Evolutionary conservation across 2,329 filamentous ascomycete species (phyloP).

Genomic region (Orbilia ellipsospora): DNA sequence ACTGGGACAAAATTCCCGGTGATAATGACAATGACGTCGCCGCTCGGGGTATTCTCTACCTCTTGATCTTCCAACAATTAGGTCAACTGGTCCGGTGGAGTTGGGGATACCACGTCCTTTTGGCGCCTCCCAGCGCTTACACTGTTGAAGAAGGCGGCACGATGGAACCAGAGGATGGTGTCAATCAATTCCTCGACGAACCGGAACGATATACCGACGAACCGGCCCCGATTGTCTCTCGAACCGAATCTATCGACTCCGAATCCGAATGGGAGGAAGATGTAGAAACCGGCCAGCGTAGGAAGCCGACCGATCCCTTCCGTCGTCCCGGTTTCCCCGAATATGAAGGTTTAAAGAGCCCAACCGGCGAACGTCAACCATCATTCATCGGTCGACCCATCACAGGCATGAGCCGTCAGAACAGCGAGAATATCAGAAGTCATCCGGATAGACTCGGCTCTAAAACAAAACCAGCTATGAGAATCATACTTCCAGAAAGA

Average conservation of each 20-base stretch:
- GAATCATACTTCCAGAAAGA: slow-evolving; percentile 28
- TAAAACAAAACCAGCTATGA: slow-evolving; percentile 16
- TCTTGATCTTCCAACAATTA: slow-evolving; percentile 96
- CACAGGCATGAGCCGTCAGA: slow-evolving; percentile 40
- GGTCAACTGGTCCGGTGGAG: slow-evolving; percentile 96
- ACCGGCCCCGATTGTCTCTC: slow-evolving; percentile 64
- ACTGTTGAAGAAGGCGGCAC: slow-evolving; percentile 68
- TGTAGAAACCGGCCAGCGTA: slow-evolving; percentile 58
- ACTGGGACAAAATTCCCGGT: slow-evolving; percentile 90
- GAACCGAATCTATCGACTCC: slow-evolving; percentile 66
- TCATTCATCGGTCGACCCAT: slow-evolving; percentile 45
- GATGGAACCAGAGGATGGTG: slow-evolving; percentile 63
- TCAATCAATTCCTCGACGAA: slow-evolving; percentile 61
- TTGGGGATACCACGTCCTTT: slow-evolving; percentile 94
- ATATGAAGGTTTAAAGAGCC: slow-evolving; percentile 45
- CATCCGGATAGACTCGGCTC: slow-evolving; percentile 43
- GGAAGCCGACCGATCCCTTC: slow-evolving; percentile 46
- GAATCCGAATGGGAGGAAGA: slow-evolving; percentile 63
- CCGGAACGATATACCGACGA: slow-evolving; percentile 62
- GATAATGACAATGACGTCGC: slow-evolving; percentile 96
- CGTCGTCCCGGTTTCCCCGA: slow-evolving; percentile 33
- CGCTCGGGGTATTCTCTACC: slow-evolving; percentile 91
- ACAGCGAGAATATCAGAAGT: slow-evolving; percentile 41
- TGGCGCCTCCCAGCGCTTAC: slow-evolving; percentile 84
- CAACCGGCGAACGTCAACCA: slow-evolving; percentile 6